Base-by-base conservation (phyloP, 805 yeast species). In the Torulaspora gathmanii region DNA sequence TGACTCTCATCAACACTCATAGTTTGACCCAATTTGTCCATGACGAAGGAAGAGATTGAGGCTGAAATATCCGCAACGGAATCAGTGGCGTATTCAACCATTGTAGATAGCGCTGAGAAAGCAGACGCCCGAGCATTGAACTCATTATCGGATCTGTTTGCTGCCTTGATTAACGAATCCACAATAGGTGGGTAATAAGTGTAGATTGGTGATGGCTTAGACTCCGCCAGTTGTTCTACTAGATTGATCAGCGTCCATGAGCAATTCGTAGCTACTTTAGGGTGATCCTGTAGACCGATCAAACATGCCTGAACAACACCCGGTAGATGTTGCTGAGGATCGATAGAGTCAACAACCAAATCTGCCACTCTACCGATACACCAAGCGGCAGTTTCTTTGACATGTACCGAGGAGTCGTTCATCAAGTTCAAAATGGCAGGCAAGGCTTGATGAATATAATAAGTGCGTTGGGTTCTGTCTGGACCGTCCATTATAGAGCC, bases 401-500 rank as follows among this genome's bases (percentile, higher is more conserved):
- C 99, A 61, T 88, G 95, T 53, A 88, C 71, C 28, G 76, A 70
- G 23, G 79, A 77, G 67, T 93, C 98, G 33, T 69, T 71, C 70
- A 90, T 87, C 62, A 91, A 74, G 12, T 65, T 63, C 45, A 90
- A 71, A 45, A 93, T 83, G 16, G 96, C 88, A 27, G 77, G 78
- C 51, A 93, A 72, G 2, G 98, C 97, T 70, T 86, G 91, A 27
- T 76, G 79, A 50, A 91, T 83, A 42, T 89, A 74, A 6, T 69
- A 67, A 40, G 78, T 78, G 57, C 88, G 72, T 58, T 83, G 83
- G 2, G 75, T 79, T 42, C 79, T 77, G 51, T 86, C 90, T 25
- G 96, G 96, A 16, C 99, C 99, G 57, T 89, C 98, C 57, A 93
- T 74, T 48, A 93, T 87, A 10, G 97, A 89, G 27, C 99, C 99